Conservation (phyloP, 257 asterid genomes). For the Avicennia marina region DNA sequence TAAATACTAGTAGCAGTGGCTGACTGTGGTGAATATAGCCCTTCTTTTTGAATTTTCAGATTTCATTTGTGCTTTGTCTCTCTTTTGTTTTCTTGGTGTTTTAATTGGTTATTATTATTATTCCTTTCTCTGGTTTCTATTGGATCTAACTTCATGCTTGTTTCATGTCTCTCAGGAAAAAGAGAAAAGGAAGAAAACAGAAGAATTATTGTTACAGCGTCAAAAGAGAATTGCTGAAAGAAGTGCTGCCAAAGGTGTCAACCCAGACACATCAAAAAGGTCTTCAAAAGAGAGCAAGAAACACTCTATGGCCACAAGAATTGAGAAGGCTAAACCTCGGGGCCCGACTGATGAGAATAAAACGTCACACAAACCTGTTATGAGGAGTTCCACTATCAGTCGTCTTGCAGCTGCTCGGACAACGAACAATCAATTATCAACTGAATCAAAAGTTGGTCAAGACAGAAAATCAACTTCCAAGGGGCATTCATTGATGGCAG, state of each 20-base stretch:
- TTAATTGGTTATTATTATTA: no score
- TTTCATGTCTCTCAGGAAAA: constrained; percentile 44
- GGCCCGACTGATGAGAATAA: constrained; percentile 33
- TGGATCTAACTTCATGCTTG: background rate
- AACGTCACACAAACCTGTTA: constrained; percentile 34
- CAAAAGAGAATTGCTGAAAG: constrained; percentile 83
- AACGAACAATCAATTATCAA: constrained; percentile 25
- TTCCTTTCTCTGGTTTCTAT: no score
- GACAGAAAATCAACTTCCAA: constrained; percentile 32
- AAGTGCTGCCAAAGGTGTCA: constrained; percentile 43
- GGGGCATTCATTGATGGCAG: constrained; percentile 12
- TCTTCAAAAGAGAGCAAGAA: constrained; percentile 34
- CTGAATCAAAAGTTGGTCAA: constrained; percentile 33
- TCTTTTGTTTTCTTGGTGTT: background rate
- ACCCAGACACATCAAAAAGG: constrained; percentile 28
- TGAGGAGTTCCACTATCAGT: constrained; percentile 52
- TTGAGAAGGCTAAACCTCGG: constrained; percentile 28
- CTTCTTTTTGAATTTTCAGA: background rate
- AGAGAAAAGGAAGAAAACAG: constrained; percentile 63
- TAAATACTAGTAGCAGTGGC: no score
- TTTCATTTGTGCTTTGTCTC: background rate
- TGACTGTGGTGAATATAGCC: background rate
- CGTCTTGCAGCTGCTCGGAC: constrained; percentile 71
- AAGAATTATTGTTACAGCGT: constrained; percentile 51
- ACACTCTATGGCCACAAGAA: constrained; percentile 22